Conservation (phyloP, 2,329 filamentous ascomycete genomes). For the Penicillium sp. region DNA sequence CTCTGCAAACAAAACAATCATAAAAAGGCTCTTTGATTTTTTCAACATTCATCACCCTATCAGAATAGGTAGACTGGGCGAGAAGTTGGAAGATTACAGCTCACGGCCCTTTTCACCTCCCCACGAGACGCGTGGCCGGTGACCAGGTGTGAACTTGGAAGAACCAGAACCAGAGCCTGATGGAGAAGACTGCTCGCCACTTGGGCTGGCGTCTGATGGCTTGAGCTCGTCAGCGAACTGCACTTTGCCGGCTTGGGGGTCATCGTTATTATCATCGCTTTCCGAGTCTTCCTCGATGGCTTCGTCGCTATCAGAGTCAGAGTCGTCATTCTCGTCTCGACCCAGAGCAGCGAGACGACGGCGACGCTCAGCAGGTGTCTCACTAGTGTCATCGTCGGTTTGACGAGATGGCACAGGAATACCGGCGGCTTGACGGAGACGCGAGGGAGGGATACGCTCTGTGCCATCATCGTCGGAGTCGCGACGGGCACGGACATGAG, state of each 20-base stretch:
- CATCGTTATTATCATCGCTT: conserved; percentile 29
- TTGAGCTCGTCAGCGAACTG: conserved; percentile 40
- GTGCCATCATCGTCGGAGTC: conserved; percentile 51
- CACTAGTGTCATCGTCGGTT: conserved; percentile 42
- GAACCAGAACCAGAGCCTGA: conserved; percentile 22
- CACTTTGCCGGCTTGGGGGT: conserved; percentile 31
- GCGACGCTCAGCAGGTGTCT: conserved; percentile 52
- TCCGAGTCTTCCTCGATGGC: conserved; percentile 26
- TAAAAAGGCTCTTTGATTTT: not conserved
- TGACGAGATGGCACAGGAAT: conserved; percentile 29
- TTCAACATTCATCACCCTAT: not conserved
- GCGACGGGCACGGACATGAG: conserved; percentile 29
- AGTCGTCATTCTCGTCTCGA: conserved; percentile 33
- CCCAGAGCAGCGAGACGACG: conserved; percentile 52
- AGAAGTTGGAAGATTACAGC: not conserved
- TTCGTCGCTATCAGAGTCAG: conserved; percentile 31
- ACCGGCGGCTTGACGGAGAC: conserved; percentile 38
- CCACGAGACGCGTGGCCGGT: conserved; percentile 45
- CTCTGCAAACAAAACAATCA: not conserved
- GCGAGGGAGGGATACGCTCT: conserved; percentile 45
- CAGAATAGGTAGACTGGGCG: not conserved
- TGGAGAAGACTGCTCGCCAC: conserved; percentile 21
- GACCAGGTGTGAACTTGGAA: conserved; percentile 24
- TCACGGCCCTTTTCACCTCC: conserved; percentile 45
- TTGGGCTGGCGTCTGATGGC: conserved; percentile 21